Percentiles rank a stretch among this genome's conserved stretches.
These are phyloP conservation scores for Corymbia citriodora DNA, from an alignment of 441 rosid species.

Conservation along the genomic window DNA sequence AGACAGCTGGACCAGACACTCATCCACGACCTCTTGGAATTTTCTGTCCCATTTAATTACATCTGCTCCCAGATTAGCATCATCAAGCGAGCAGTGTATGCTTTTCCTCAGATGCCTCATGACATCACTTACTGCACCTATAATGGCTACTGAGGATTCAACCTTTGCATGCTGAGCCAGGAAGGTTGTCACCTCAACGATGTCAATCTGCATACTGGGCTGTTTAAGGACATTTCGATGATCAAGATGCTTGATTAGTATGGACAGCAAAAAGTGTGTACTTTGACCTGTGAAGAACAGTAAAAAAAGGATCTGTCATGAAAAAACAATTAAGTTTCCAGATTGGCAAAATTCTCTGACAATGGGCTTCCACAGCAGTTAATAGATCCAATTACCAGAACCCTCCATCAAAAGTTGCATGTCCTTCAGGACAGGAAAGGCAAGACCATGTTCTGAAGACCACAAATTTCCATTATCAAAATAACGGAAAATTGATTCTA, in stretches of 20 bases:
- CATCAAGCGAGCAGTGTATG: constrained; percentile 72
- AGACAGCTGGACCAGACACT: constrained; percentile 72
- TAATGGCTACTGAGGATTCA: constrained; percentile 65
- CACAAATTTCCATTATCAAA: constrained; percentile 64
- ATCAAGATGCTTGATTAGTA: constrained; percentile 88
- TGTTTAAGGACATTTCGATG: constrained; percentile 80
- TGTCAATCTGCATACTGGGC: constrained; percentile 70
- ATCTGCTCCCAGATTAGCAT: constrained; percentile 55
- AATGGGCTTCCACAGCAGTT: not conserved
- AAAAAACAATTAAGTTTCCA: not conserved
- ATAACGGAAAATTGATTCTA: constrained; percentile 84
- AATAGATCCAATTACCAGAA: constrained; percentile 39
- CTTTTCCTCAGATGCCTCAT: constrained; percentile 86
- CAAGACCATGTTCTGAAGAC: constrained; percentile 75
- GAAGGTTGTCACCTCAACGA: constrained; percentile 64
- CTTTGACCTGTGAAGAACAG: constrained; percentile 53
- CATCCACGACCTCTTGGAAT: constrained; percentile 68
- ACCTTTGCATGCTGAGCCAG: constrained; percentile 65
- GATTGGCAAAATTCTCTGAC: not conserved
- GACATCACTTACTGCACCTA: constrained; percentile 70
- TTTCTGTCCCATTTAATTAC: constrained; percentile 51
- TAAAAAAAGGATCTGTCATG: constrained; percentile 1
- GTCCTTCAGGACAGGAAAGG: constrained; percentile 73
- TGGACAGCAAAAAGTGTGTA: constrained; percentile 72
- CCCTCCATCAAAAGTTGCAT: constrained; percentile 76